phyloP scores from a whole-genome alignment of 2,329 filamentous ascomycete species.

The Phialophora macrospora region DNA sequence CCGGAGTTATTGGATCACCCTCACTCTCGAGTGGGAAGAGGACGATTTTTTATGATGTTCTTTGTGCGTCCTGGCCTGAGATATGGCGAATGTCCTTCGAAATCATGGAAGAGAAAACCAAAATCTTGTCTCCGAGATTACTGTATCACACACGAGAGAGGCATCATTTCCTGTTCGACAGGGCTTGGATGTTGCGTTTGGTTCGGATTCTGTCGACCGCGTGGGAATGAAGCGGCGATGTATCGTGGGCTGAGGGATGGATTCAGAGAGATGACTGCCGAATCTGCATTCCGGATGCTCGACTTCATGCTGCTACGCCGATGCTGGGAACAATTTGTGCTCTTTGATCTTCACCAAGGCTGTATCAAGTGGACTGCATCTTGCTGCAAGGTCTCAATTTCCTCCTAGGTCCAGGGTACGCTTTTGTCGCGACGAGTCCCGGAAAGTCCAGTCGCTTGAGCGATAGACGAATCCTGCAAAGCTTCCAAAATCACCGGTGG shows the following conservation, averaged over 20 bases:
- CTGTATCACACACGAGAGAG: slow-evolving; percentile 80
- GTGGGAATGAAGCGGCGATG: slow-evolving; percentile 25
- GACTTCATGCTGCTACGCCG: slow-evolving; percentile 3
- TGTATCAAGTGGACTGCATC: slow-evolving; percentile 20
- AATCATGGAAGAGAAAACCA: slow-evolving; percentile 73
- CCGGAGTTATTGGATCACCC: slow-evolving; percentile 40
- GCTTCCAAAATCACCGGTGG: slow-evolving; percentile 19
- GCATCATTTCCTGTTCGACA: slow-evolving; percentile 44
- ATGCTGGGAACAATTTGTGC: neutral
- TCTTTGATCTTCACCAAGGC: slow-evolving; percentile 8
- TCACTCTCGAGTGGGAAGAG: slow-evolving; percentile 51
- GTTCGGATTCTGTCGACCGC: slow-evolving; percentile 30
- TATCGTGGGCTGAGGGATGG: slow-evolving; percentile 28
- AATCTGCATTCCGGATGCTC: slow-evolving; percentile 17
- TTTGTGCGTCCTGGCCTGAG: slow-evolving; percentile 79
- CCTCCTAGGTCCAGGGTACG: slow-evolving; percentile 31
- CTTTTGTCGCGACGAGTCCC: slow-evolving; percentile 30
- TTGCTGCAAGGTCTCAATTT: slow-evolving; percentile 18
- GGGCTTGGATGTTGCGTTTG: slow-evolving; percentile 43
- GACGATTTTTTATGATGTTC: slow-evolving; percentile 93
- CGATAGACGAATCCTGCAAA: slow-evolving; percentile 20
- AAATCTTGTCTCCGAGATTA: slow-evolving; percentile 93
- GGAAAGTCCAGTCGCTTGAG: slow-evolving; percentile 23
- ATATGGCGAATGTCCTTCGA: slow-evolving; percentile 43
- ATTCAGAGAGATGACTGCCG: slow-evolving; percentile 25